Percentiles rank a stretch among this genome's conserved stretches.
Evolutionary conservation across 2,329 filamentous ascomycete species (phyloP).

Genomic region (Colletotrichum tofieldiae): DNA sequence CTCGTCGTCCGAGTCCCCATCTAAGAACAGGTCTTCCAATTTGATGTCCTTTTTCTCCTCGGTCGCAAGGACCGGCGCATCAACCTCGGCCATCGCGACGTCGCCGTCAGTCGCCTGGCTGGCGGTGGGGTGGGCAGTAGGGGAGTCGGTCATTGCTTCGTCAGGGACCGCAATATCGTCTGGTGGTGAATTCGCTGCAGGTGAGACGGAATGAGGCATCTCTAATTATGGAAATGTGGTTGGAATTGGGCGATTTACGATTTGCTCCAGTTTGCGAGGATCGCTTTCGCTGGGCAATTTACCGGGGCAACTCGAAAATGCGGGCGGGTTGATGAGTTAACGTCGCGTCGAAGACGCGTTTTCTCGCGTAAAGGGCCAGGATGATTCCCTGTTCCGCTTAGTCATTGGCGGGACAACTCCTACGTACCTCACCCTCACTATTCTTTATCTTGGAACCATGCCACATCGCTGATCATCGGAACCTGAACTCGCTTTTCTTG

Average conservation of each 20-base stretch:
- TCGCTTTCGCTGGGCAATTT: constrained; percentile 12
- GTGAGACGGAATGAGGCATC: constrained; percentile 64
- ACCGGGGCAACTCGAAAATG: constrained; percentile 29
- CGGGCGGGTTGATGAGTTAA: background rate
- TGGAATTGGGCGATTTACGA: background rate
- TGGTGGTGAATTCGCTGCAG: constrained; percentile 50
- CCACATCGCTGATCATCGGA: background rate
- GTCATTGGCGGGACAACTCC: constrained; percentile 18
- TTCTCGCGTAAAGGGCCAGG: constrained; percentile 42
- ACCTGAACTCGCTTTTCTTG: background rate
- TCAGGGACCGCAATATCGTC: constrained; percentile 48
- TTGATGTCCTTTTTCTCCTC: constrained; percentile 63
- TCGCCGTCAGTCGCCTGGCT: constrained; percentile 53
- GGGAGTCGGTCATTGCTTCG: constrained; percentile 54
- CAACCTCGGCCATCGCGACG: constrained; percentile 58
- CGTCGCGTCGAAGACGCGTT: constrained; percentile 41
- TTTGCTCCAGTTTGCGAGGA: background rate
- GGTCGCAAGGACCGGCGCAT: constrained; percentile 46
- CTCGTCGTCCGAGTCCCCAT: constrained; percentile 74
- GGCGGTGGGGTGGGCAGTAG: constrained; percentile 48
- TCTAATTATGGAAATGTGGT: background rate
- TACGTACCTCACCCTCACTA: background rate
- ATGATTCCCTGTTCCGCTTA: constrained; percentile 1
- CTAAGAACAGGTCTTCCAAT: constrained; percentile 72
- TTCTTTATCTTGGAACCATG: background rate